Conservation (phyloP, 345 rosid genomes). For the Raphanus raphanistrum region DNA sequence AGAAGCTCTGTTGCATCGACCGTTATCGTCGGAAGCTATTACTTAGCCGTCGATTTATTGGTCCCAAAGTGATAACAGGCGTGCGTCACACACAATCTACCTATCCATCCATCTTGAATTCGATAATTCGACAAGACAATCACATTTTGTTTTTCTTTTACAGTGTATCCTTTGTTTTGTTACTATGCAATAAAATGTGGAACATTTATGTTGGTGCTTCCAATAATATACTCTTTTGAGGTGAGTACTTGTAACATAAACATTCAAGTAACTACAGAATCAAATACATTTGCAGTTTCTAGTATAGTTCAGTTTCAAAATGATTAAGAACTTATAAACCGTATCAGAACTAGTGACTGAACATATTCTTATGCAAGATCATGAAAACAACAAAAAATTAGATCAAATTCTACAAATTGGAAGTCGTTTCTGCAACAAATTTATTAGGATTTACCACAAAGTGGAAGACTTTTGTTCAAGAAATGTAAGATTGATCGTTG, state of each 20-base stretch:
- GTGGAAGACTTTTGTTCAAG: no score
- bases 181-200: background rate
- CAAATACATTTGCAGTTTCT: background rate
- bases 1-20: slow-evolving; percentile 70
- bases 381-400: no score
- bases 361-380: background rate
- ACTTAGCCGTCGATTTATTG: slow-evolving; percentile 44
- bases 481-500: background rate
- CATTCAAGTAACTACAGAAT: background rate
- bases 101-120: background rate
- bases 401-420: background rate
- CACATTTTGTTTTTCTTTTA: background rate
- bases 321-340: background rate
- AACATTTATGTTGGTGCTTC: background rate
- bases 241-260: background rate
- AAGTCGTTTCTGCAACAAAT: background rate
- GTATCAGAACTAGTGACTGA: background rate
- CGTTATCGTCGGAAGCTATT: slow-evolving; percentile 65
- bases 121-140: background rate
- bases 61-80: background rate
- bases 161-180: background rate
- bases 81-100: background rate
- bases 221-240: background rate
- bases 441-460: background rate
- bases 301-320: background rate